Conservation (phyloP, 2,329 filamentous ascomycete genomes). For the Gliomastix tumulicola region DNA sequence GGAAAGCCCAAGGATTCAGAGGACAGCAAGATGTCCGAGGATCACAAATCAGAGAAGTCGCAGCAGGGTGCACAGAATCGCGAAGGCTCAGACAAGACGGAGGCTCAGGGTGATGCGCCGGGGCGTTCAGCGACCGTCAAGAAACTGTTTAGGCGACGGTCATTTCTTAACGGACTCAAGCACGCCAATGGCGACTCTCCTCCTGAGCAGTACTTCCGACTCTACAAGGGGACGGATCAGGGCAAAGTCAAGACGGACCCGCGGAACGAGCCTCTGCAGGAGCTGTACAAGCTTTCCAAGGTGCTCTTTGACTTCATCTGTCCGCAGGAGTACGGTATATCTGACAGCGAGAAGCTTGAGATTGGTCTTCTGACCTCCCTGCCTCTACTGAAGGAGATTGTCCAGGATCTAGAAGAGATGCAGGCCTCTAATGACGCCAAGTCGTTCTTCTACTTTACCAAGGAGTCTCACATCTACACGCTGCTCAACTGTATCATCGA, state of each 20-base stretch:
- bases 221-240: constrained; percentile 71
- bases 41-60: constrained; percentile 10
- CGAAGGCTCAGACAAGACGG: constrained; percentile 8
- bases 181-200: constrained; percentile 47
- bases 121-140: constrained; percentile 25
- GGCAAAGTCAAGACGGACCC: constrained; percentile 69
- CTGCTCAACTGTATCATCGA: constrained; percentile 96
- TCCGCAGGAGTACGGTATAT: constrained; percentile 96
- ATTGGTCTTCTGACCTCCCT: constrained; percentile 92
- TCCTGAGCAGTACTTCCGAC: constrained; percentile 76
- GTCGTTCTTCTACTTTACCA: constrained; percentile 98
- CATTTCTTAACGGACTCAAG: constrained; percentile 48
- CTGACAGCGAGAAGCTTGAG: constrained; percentile 93
- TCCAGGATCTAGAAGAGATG: constrained; percentile 93
- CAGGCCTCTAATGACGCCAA: constrained; percentile 92
- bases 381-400: constrained; percentile 91
- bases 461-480: constrained; percentile 98
- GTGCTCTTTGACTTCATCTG: constrained; percentile 97
- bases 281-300: constrained; percentile 90
- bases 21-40: constrained; percentile 21
- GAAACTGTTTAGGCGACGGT: constrained; percentile 52
- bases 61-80: too few species aligned
- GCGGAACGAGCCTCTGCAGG: constrained; percentile 79
- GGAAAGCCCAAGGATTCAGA: constrained; percentile 32
- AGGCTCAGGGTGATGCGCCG: constrained; percentile 16